Evolutionary conservation across 495 filamentous ascomycete genomes (phyloP), one percentile per base, ranked within the genome.

Genomic region (Echria macrotheca): DNA sequence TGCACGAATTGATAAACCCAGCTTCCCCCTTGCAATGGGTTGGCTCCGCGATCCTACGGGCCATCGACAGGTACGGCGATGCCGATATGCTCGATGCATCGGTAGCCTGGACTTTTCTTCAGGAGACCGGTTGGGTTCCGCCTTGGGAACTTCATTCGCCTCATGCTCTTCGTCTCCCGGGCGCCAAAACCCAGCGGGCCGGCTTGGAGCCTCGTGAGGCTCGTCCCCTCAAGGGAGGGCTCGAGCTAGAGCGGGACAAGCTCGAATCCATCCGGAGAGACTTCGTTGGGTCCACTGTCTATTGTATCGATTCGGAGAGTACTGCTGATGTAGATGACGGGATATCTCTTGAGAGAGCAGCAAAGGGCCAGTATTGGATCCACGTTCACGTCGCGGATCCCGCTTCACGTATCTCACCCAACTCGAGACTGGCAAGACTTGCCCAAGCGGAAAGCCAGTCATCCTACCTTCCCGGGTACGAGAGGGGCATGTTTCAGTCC

Each of bases 361-460:
- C 72, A 0, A 66, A 70, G 1, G 73, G 73, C 3, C 78, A 84
- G 12, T 85, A 79, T 56, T 97, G 94, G 94, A 69, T 97, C 24
- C 89, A 87, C 59, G 65, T 94, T 9, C 93, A 98, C 60, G 73
- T 95, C 28, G 93, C 94, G n/a, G 93, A 97, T 59, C 94, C 91
- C 1, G 85, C 90, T 3, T 87, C 93, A n/a, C 86, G 85, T 54
- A 73, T 97, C 45, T 36, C 60, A 1, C 76, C 74, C 10, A 71
- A 81, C 14, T 69, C 80, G 38, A 58, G 67, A 9, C 61, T 87
- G 12, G 80, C 83, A 15, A 67, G 79, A 52, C 77, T 83, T 54
- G 90, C 91, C 0, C 74, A 80, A 25, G 66, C 78, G 24, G 71
- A 83, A 23, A 67, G 76, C 2, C 70, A 83, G 50, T 85, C 79